Conservation (phyloP, 2,329 filamentous ascomycete genomes). For the Pseudocercospora vitis region DNA sequence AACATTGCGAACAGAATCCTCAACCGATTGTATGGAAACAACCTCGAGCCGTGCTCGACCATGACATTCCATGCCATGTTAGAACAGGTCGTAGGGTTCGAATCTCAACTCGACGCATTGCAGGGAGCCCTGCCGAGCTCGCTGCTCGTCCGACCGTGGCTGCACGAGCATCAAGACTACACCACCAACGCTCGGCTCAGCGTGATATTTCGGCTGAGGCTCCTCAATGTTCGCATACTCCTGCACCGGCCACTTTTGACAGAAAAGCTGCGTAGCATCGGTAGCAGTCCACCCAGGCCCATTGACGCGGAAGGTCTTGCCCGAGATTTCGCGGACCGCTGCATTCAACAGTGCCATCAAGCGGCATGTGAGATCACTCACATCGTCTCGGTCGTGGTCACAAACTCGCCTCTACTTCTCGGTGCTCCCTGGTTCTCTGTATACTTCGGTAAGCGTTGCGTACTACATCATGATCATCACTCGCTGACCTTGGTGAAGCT, state of each 20-base stretch:
- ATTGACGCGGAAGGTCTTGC: not conserved
- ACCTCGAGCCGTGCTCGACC: not conserved
- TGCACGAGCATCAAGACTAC: not conserved
- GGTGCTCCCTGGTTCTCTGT: constrained; percentile 2
- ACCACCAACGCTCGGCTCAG: not conserved
- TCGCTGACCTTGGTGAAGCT: not conserved
- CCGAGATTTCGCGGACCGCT: not conserved
- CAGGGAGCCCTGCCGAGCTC: not conserved
- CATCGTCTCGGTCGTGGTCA: not conserved
- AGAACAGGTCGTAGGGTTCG: not conserved
- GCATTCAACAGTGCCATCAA: not conserved
- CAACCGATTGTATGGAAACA: not conserved
- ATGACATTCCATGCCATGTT: not conserved
- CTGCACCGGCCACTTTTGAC: not conserved
- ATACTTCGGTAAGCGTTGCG: not conserved
- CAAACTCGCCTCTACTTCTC: not conserved
- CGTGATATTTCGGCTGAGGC: not conserved
- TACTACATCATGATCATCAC: too few relatives aligned
- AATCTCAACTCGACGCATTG: not conserved
- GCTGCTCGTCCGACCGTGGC: not conserved
- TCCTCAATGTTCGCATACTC: not conserved
- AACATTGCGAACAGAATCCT: not conserved
- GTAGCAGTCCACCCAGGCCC: not conserved
- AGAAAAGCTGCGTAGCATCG: not conserved
- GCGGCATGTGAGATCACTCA: not conserved